A percentile compares a stretch with the other conserved stretches of the same genome.
Conservation (phyloP, 768 basidiomycete genomes). For the Phylloporus arenicola region DNA sequence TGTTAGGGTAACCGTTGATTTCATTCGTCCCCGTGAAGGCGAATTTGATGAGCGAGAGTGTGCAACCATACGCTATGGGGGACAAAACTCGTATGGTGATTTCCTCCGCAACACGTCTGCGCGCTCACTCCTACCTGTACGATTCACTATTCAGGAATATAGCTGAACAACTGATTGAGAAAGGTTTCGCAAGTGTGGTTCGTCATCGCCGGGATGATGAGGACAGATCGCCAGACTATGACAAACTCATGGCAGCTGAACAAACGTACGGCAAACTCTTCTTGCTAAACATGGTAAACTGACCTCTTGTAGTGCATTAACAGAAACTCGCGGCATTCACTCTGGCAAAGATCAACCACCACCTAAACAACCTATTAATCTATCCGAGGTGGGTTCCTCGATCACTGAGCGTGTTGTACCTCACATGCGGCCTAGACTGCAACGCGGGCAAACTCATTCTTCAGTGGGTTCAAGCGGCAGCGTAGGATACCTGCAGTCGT, state of each 20-base stretch:
- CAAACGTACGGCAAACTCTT: slow-evolving; percentile 56
- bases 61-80: slow-evolving; percentile 81
- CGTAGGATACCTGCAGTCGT: slow-evolving; percentile 82
- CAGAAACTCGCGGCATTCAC: slow-evolving; percentile 81
- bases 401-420: background rate
- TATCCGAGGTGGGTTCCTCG: slow-evolving; percentile 67
- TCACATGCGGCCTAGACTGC: slow-evolving; percentile 41
- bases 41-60: slow-evolving; percentile 93
- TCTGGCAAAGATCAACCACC: slow-evolving; percentile 84
- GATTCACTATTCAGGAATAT: slow-evolving; percentile 56
- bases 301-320: slow-evolving; percentile 51
- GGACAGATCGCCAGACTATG: slow-evolving; percentile 91
- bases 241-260: slow-evolving; percentile 93
- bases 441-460: slow-evolving; percentile 76
- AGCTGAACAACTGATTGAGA: slow-evolving; percentile 89
- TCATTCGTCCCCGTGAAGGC: slow-evolving; percentile 85
- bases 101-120: background rate
- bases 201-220: slow-evolving; percentile 95
- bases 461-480: slow-evolving; percentile 86
- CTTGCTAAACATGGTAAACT: slow-evolving; percentile 1
- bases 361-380: slow-evolving; percentile 79
- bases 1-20: slow-evolving; percentile 82
- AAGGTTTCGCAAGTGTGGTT: slow-evolving; percentile 83
- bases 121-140: slow-evolving; percentile 5
- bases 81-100: slow-evolving; percentile 62